Evolutionary conservation across 345 rosid genomes (phyloP).

Genomic region (Arabis hirsuta): DNA sequence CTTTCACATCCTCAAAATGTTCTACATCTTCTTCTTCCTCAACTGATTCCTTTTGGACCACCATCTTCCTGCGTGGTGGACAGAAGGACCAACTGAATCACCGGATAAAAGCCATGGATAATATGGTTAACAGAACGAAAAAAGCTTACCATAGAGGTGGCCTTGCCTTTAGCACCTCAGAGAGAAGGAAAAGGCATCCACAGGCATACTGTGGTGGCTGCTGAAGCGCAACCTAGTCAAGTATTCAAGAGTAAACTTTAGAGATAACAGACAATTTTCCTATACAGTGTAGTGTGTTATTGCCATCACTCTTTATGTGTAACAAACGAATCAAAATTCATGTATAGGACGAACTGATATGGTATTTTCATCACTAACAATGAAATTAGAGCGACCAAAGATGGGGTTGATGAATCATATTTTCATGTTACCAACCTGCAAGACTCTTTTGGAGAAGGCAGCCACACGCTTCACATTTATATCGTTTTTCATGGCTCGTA

Average conservation of each 20-base stretch:
- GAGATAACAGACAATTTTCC: background rate
- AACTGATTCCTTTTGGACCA: constrained; percentile 73
- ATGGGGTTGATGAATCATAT: background rate
- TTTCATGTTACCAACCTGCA: constrained; percentile 66
- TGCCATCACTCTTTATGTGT: background rate
- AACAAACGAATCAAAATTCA: constrained; percentile 8
- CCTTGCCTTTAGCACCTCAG: constrained; percentile 91
- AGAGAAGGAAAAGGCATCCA: constrained; percentile 90
- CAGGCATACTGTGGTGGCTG: constrained; percentile 96
- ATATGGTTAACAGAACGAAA: constrained; percentile 7
- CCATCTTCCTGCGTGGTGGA: constrained; percentile 68
- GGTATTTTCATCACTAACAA: constrained; percentile 5
- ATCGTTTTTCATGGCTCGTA: constrained; percentile 91
- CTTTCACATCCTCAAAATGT: constrained; percentile 88
- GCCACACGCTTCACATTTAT: constrained; percentile 83
- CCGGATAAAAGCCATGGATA: background rate
- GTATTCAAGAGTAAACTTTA: constrained; percentile 27
- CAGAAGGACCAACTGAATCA: constrained; percentile 21
- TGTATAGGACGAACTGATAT: background rate
- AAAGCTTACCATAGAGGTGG: constrained; percentile 75
- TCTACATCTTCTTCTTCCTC: constrained; percentile 95
- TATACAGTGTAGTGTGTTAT: background rate
- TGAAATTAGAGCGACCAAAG: constrained; percentile 26
- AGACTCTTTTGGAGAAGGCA: constrained; percentile 86
- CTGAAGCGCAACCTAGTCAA: constrained; percentile 84